A percentile compares a stretch with the other conserved stretches of the same genome.
phyloP scores from a whole-genome alignment of 768 basidiomycete genomes.

The Naganishia vaughanmartiniae region DNA sequence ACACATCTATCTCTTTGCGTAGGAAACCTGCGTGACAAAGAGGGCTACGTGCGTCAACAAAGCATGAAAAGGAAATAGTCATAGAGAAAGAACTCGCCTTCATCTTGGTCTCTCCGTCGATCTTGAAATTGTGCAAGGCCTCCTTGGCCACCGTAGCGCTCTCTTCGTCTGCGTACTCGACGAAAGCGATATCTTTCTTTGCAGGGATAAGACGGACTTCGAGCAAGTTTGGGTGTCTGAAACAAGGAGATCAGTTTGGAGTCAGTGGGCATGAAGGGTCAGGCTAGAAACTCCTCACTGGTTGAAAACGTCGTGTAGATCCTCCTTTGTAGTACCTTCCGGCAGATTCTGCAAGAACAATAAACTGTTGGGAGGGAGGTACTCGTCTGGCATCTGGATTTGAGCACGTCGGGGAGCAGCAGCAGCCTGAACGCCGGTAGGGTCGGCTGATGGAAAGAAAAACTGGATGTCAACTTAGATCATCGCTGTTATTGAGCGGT shows the following conservation, averaged over 20 bases:
- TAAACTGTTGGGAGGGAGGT: conserved; percentile 98
- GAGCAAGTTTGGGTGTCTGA: conserved; percentile 90
- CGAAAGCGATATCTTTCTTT: conserved; percentile 96
- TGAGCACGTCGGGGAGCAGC: conserved; percentile 52
- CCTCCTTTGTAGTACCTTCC: conserved; percentile 86
- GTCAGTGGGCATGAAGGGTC: background rate
- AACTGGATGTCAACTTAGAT: conserved; percentile 26
- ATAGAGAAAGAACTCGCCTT: conserved; percentile 61
- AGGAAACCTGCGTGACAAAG: conserved; percentile 1
- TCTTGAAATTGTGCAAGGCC: conserved; percentile 93
- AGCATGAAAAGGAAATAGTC: background rate
- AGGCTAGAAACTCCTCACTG: conserved; percentile 62
- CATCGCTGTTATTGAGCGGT: background rate
- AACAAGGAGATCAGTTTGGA: background rate
- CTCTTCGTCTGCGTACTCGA: conserved; percentile 91
- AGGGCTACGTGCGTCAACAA: no score
- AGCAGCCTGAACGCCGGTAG: conserved; percentile 34
- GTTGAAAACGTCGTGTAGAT: conserved; percentile 83
- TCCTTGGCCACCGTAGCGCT: conserved; percentile 90
- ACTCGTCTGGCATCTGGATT: conserved; percentile 99
- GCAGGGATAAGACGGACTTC: conserved; percentile 98
- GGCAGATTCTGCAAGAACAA: conserved; percentile 96
- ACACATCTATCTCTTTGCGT: conserved; percentile 20
- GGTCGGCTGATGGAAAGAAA: conserved; percentile 56
- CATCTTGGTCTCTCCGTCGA: conserved; percentile 97